Evolutionary conservation across 2,329 filamentous ascomycete species (phyloP).

Genomic region (Fusarium algeriense): DNA sequence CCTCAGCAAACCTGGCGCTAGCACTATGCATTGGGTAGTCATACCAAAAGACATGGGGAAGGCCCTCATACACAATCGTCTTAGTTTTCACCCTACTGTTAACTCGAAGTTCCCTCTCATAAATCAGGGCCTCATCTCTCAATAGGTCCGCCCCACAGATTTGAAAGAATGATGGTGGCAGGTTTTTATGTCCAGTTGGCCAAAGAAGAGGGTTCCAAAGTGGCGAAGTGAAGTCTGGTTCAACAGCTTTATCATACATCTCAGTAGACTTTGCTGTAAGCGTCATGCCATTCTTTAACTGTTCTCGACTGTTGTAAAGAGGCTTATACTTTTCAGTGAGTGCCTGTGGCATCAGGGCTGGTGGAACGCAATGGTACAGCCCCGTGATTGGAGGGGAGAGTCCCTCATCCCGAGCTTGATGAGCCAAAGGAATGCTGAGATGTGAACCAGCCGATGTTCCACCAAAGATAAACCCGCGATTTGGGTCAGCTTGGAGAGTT

Average conservation of each 20-base stretch:
- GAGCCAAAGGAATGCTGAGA: background rate
- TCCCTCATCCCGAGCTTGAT: background rate
- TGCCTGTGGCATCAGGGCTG: background rate
- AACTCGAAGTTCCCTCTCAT: background rate
- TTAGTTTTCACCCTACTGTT: rapidly evolving
- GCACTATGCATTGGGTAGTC: background rate
- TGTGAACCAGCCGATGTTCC: background rate
- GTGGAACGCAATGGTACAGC: background rate
- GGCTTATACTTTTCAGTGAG: background rate
- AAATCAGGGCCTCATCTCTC: background rate
- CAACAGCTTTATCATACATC: background rate
- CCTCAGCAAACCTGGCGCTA: background rate
- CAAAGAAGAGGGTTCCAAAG: background rate
- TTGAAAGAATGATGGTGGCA: background rate
- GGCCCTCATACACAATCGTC: background rate
- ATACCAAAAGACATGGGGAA: slow-evolving; percentile 1
- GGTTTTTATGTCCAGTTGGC: background rate
- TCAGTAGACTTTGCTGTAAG: background rate
- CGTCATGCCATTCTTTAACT: background rate
- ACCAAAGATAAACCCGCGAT: background rate
- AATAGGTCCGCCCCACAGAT: background rate
- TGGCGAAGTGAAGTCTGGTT: background rate
- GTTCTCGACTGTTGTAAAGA: background rate
- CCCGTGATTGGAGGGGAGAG: background rate
- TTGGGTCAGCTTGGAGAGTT: background rate